Conservation (phyloP, 1,139 yeast genomes). For the Taphrina betulina region DNA sequence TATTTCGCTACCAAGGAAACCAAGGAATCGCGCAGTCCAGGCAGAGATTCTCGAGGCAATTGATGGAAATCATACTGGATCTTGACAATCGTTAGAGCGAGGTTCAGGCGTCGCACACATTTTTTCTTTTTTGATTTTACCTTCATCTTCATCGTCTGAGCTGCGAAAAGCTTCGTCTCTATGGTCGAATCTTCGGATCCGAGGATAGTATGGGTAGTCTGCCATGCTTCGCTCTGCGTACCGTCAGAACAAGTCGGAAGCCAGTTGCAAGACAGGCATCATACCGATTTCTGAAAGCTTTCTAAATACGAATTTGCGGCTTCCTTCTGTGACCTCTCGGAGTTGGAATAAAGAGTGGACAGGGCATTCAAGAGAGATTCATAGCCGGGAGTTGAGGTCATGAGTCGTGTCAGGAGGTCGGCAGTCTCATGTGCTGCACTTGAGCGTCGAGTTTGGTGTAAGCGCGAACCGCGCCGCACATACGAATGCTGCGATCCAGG, state of each 20-base stretch:
- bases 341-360: conserved; percentile 60
- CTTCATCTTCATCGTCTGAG: conserved; percentile 86
- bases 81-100: conserved; percentile 35
- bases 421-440: too few relatives aligned
- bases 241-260: neutral
- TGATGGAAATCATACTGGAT: conserved; percentile 81
- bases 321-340: conserved; percentile 54
- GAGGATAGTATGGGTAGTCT: conserved; percentile 44
- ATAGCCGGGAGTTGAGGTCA: conserved; percentile 15
- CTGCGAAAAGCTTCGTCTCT: conserved; percentile 73
- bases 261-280: conserved; percentile 36
- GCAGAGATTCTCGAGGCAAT: conserved; percentile 56
- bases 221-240: conserved; percentile 47
- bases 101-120: too few relatives aligned
- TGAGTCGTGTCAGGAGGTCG: too few relatives aligned
- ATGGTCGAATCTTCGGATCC: conserved; percentile 42
- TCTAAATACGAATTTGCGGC: conserved; percentile 69
- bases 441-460: too few relatives aligned
- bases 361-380: conserved; percentile 50
- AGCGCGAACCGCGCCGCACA: too few relatives aligned
- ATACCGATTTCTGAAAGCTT: conserved; percentile 69
- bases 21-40: conserved; percentile 61
- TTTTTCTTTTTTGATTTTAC: too few relatives aligned
- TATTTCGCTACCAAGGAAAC: conserved; percentile 57
- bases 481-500: too few relatives aligned